Percentiles rank a stretch among this genome's conserved stretches.
Conservation (phyloP, 192 early-diverging fungal species). For the Coemansia umbellata region DNA sequence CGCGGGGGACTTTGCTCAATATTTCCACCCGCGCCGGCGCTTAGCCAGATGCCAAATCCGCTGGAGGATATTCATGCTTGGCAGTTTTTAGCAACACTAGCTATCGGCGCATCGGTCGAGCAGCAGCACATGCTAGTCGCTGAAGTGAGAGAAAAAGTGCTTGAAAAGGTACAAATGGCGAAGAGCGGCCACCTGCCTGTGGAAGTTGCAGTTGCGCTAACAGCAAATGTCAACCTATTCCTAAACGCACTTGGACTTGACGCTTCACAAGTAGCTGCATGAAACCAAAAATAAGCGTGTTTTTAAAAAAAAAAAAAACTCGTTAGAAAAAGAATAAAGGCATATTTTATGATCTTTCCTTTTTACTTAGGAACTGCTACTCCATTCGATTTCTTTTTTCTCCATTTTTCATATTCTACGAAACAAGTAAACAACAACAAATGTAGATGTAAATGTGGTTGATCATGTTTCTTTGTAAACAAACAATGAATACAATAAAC, state of each 20-base stretch:
- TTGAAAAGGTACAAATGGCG: constrained; percentile 70
- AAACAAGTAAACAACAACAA: too few relatives aligned
- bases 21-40: constrained; percentile 63
- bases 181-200: constrained; percentile 56
- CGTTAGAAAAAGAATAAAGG: too few relatives aligned
- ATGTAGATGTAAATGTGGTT: too few relatives aligned
- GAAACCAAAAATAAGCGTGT: neutral
- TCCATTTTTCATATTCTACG: too few relatives aligned
- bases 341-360: too few relatives aligned
- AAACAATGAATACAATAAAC: too few relatives aligned
- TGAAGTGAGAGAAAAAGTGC: constrained; percentile 79
- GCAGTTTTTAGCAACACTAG: constrained; percentile 97
- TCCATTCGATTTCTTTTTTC: too few relatives aligned
- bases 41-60: constrained; percentile 32
- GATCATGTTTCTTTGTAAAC: too few relatives aligned
- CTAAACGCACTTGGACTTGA: constrained; percentile 93
- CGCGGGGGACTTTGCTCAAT: constrained; percentile 69
- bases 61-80: constrained; percentile 86
- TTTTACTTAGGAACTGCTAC: too few relatives aligned
- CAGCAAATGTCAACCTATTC: constrained; percentile 90
- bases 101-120: constrained; percentile 88
- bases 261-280: constrained; percentile 43
- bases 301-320: neutral
- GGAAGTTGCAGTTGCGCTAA: constrained; percentile 61
- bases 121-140: constrained; percentile 91